Evolutionary conservation across 129 eudicot species (phyloP).

Genomic region (Centella asiatica): DNA sequence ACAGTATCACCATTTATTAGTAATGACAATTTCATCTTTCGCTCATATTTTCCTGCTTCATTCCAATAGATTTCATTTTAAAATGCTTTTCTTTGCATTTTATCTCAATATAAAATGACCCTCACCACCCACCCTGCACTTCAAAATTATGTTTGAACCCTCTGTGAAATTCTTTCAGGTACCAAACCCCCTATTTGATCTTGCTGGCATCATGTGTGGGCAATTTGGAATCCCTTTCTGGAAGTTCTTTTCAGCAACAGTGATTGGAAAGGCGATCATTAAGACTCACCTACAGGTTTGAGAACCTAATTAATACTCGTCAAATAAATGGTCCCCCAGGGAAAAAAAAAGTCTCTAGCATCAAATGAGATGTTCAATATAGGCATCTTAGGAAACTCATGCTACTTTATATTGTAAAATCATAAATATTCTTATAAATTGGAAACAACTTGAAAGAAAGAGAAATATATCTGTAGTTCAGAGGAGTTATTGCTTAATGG

Average conservation of each 20-base stretch:
- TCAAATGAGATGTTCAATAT: too few relatives aligned
- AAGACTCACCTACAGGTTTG: conserved; percentile 84
- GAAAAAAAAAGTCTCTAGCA: too few relatives aligned
- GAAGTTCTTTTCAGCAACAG: conserved; percentile 74
- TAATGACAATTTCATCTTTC: too few relatives aligned
- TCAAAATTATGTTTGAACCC: neutral
- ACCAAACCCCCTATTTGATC: conserved; percentile 88
- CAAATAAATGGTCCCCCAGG: too few relatives aligned
- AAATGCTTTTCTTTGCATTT: neutral
- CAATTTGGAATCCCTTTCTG: conserved; percentile 90
- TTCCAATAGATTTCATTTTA: neutral
- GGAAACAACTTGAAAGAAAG: too few relatives aligned
- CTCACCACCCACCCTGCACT: neutral
- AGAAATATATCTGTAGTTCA: neutral
- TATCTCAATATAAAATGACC: neutral
- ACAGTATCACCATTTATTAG: too few relatives aligned
- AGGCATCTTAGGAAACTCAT: too few relatives aligned
- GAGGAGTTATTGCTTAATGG: neutral
- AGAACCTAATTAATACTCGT: neutral
- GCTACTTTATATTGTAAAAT: too few relatives aligned
- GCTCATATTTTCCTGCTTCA: too few relatives aligned
- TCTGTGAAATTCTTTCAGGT: conserved; percentile 35
- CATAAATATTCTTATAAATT: too few relatives aligned
- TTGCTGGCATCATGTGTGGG: conserved; percentile 96
- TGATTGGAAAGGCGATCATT: conserved; percentile 77